A percentile compares a stretch with the other conserved stretches of the same genome.
Evolutionary conservation across 2,329 filamentous ascomycete genomes (phyloP).

Genomic region (Zymoseptoria crescenta): DNA sequence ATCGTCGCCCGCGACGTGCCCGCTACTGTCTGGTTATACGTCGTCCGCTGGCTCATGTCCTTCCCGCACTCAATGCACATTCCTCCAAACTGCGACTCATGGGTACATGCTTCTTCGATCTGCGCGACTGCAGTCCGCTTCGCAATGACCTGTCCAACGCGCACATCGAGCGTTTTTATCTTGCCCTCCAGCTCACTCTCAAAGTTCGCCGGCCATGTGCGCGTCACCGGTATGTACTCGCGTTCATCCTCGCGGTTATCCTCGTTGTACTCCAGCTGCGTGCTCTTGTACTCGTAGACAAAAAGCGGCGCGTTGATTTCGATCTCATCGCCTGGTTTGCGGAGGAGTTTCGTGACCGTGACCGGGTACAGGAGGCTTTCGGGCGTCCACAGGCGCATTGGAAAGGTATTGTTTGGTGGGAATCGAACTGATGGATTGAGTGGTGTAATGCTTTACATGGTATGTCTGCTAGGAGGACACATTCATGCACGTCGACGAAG

Average conservation of each 20-base stretch:
- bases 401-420: background rate
- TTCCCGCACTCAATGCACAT: constrained; percentile 89
- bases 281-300: constrained; percentile 78
- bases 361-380: constrained; percentile 76
- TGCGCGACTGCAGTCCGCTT: constrained; percentile 53
- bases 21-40: constrained; percentile 70
- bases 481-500: background rate
- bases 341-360: constrained; percentile 78
- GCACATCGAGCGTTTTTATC: constrained; percentile 68
- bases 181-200: constrained; percentile 77
- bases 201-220: constrained; percentile 69
- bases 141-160: constrained; percentile 54
- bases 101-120: constrained; percentile 83
- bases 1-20: constrained; percentile 84
- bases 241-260: constrained; percentile 68
- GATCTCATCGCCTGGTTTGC: constrained; percentile 65
- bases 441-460: background rate
- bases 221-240: constrained; percentile 50
- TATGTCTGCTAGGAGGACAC: background rate
- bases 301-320: constrained; percentile 71
- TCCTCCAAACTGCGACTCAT: constrained; percentile 84
- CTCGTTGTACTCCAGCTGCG: constrained; percentile 57
- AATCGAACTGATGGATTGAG: background rate
- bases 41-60: constrained; percentile 78
- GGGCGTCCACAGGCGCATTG: constrained; percentile 44